phyloP scores from a whole-genome alignment of 345 rosid species.

The Lepidium didymum region DNA sequence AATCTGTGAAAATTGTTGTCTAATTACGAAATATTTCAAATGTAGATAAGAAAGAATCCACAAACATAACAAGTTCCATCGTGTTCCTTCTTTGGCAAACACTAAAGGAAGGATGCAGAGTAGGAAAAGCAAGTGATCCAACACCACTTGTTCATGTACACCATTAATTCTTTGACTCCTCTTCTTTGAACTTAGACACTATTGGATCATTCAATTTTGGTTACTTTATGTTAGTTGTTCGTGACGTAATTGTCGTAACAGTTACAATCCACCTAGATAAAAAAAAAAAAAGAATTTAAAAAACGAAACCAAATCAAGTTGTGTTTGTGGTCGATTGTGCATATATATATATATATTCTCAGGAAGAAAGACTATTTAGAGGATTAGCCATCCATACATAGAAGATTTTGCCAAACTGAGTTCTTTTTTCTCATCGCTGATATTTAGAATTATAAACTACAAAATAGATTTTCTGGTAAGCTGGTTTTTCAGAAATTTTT shows the following conservation, averaged over 20 bases:
- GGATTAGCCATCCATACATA: too few species aligned
- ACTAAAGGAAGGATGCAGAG: conserved; percentile 20
- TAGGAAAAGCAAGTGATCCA: conserved; percentile 16
- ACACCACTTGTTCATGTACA: conserved; percentile 11
- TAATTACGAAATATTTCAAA: background rate
- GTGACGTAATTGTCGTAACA: background rate
- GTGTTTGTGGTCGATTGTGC: too few species aligned
- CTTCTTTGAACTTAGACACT: conserved; percentile 26
- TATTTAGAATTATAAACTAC: too few species aligned
- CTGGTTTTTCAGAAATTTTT: too few species aligned
- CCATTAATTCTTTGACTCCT: conserved; percentile 14
- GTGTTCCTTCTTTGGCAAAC: conserved; percentile 29
- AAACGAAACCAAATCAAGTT: background rate
- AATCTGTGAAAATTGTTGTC: background rate
- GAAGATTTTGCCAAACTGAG: too few species aligned
- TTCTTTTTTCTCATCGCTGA: too few species aligned
- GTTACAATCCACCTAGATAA: background rate
- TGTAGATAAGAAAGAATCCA: conserved; percentile 26
- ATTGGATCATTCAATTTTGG: conserved; percentile 12
- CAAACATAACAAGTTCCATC: conserved; percentile 19
- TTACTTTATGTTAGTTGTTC: conserved; percentile 11
- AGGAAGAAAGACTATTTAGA: too few species aligned
- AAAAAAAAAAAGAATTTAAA: background rate
- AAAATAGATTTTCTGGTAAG: too few species aligned
- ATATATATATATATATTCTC: too few species aligned